A percentile compares a stretch with the other conserved stretches of the same genome.
phyloP scores from a whole-genome alignment of 768 basidiomycete genomes.

The Tricholoma matsutake region DNA sequence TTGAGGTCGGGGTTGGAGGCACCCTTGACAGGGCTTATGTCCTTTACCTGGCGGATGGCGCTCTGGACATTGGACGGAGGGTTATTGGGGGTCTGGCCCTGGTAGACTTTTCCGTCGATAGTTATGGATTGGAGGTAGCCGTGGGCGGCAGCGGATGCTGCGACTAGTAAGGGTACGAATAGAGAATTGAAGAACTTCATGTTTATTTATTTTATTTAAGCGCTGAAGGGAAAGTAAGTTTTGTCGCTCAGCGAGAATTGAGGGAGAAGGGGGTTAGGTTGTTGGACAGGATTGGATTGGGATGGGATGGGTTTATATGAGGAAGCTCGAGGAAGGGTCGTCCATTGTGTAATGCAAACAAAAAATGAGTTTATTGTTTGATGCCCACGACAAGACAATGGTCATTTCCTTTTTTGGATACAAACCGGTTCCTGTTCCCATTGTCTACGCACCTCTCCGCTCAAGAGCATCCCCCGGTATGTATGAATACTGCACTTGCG shows the following conservation, averaged over 20 bases:
- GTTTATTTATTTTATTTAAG: no score
- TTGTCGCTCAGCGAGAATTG: slow-evolving; percentile 5
- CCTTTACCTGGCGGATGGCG: slow-evolving; percentile 40
- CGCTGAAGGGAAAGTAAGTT: not conserved
- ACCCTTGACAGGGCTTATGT: slow-evolving; percentile 45
- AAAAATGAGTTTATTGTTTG: no score
- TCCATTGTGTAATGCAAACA: no score
- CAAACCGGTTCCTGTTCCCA: no score
- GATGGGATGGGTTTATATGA: no score
- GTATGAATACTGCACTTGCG: no score
- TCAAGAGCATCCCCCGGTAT: no score
- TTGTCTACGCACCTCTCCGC: no score
- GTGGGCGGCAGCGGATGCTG: slow-evolving; percentile 41
- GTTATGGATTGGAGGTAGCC: slow-evolving; percentile 39
- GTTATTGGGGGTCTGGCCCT: slow-evolving; percentile 31
- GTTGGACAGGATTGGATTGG: not conserved
- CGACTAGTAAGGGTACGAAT: slow-evolving; percentile 32
- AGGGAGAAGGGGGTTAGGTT: not conserved
- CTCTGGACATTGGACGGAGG: slow-evolving; percentile 20
- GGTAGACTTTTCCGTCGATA: slow-evolving; percentile 37
- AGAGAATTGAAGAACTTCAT: slow-evolving; percentile 24
- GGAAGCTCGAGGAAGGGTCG: no score
- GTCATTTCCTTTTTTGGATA: no score
- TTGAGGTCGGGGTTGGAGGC: slow-evolving; percentile 52
- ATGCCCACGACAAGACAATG: no score